Conservation (phyloP, 768 basidiomycete genomes). For the Mycena sanguinolenta region DNA sequence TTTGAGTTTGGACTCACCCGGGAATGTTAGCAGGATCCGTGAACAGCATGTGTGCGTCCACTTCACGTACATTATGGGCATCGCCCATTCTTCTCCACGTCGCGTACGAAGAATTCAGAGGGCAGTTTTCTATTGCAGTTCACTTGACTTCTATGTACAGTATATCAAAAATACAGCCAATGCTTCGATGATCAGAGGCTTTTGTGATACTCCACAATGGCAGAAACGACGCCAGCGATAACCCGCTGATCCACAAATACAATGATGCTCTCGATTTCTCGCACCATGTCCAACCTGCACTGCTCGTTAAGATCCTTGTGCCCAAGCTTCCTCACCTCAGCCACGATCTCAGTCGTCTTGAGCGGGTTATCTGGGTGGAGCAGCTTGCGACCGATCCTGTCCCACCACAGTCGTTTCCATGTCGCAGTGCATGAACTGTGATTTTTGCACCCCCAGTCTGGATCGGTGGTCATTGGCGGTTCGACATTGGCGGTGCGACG, state of each 20-base stretch:
- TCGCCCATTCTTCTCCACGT: too few relatives aligned
- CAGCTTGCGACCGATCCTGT: conserved; percentile 6
- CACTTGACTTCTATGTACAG: too few relatives aligned
- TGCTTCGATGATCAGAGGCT: background rate
- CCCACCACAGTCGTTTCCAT: conserved; percentile 7
- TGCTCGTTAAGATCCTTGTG: background rate
- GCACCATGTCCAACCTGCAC: conserved; percentile 12
- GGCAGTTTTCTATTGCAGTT: too few relatives aligned
- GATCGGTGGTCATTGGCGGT: background rate
- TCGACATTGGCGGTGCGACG: conserved; percentile 8
- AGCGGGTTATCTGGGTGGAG: conserved; percentile 15
- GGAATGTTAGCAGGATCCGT: too few relatives aligned
- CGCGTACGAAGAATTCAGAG: too few relatives aligned
- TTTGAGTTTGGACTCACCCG: too few relatives aligned
- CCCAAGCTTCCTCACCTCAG: background rate
- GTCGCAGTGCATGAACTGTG: background rate
- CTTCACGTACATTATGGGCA: too few relatives aligned
- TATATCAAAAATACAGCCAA: conserved; percentile 4
- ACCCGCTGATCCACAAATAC: background rate
- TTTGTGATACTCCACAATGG: background rate
- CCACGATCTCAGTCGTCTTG: background rate
- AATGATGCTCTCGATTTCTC: background rate
- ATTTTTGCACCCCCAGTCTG: conserved; percentile 4
- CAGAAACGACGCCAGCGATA: background rate
- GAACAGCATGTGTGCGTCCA: too few relatives aligned